A percentile compares a stretch with the other conserved stretches of the same genome.
These are phyloP conservation scores for Calycina marina DNA, from an alignment of 2,329 filamentous ascomycete genomes.

Conservation along the genomic window DNA sequence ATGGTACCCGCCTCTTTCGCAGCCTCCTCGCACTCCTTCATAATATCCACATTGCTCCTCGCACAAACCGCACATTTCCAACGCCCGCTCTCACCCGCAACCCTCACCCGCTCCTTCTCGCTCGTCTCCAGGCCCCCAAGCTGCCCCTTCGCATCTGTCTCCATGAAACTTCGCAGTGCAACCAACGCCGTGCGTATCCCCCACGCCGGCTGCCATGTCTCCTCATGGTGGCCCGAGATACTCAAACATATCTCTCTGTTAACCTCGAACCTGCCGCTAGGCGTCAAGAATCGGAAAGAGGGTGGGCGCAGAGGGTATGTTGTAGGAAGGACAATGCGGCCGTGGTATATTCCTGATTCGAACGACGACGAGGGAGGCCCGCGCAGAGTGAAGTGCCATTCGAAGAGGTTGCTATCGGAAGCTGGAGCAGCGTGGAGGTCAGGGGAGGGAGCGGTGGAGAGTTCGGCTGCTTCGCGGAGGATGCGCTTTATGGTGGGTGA, in stretches of 20 bases:
- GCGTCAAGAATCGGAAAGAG: conserved; percentile 88
- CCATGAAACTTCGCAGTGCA: conserved; percentile 79
- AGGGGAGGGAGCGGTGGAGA: conserved; percentile 63
- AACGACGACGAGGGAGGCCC: conserved; percentile 61
- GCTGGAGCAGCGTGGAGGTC: conserved; percentile 72
- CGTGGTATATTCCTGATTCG: conserved; percentile 71
- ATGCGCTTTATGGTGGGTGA: conserved; percentile 78
- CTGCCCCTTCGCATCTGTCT: conserved; percentile 75
- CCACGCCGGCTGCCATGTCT: conserved; percentile 98
- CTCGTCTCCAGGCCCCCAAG: conserved; percentile 74
- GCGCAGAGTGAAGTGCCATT: conserved; percentile 97
- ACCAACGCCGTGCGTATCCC: conserved; percentile 80
- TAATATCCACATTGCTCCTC: conserved; percentile 57
- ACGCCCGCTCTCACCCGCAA: conserved; percentile 49
- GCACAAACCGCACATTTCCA: conserved; percentile 62
- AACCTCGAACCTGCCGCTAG: conserved; percentile 82
- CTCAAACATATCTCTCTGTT: conserved; percentile 94
- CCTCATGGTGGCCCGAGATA: conserved; percentile 91
- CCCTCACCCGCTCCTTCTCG: conserved; percentile 47
- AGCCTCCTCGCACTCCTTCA: conserved; percentile 52
- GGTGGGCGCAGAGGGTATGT: conserved; percentile 86
- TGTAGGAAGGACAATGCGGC: conserved; percentile 79
- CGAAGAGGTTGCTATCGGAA: conserved; percentile 80
- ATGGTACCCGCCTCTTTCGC: conserved; percentile 29
- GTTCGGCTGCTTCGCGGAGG: conserved; percentile 80